A percentile compares a stretch with the other conserved stretches of the same genome.
These are phyloP conservation scores for Piper betle DNA, from an alignment of 164 flowering plant genomes.

Conservation along the genomic window DNA sequence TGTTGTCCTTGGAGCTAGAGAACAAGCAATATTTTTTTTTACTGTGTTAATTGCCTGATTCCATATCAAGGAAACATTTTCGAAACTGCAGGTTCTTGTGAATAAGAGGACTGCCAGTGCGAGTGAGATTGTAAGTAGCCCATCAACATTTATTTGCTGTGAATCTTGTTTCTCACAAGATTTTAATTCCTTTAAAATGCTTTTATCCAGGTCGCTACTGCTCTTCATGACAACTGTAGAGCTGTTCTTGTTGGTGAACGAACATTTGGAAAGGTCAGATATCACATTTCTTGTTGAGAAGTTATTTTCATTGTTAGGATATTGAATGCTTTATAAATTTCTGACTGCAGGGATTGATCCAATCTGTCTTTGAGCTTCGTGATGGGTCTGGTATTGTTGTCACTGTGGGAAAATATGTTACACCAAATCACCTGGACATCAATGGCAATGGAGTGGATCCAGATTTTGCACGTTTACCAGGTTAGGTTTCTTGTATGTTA, in stretches of 20 bases:
- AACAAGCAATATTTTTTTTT: too few species aligned
- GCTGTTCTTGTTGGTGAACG: conserved; percentile 93
- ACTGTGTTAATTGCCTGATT: not conserved
- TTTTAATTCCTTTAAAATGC: not conserved
- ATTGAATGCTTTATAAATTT: not conserved
- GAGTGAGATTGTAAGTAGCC: conserved; percentile 83
- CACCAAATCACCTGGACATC: conserved; percentile 80
- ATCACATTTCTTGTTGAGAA: not conserved
- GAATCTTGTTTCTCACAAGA: not conserved
- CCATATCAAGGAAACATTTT: not conserved
- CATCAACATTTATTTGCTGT: not conserved
- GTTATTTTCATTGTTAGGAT: not conserved
- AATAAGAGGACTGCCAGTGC: conserved; percentile 93
- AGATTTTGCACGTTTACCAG: conserved; percentile 61
- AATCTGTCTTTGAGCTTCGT: conserved; percentile 84
- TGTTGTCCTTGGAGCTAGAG: too few species aligned
- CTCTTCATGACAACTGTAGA: conserved; percentile 95
- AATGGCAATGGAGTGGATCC: conserved; percentile 90
- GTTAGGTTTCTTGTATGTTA: conserved; percentile 16
- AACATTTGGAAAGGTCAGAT: conserved; percentile 87
- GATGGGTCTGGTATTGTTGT: conserved; percentile 97
- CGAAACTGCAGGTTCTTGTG: conserved; percentile 68
- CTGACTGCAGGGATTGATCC: conserved; percentile 66
- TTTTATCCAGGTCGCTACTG: conserved; percentile 69
- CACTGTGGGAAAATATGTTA: conserved; percentile 91